Percentiles rank a stretch among this genome's conserved stretches.
Conservation (phyloP, 1,284 basidiomycete genomes). For the Lentinus polychrous region DNA sequence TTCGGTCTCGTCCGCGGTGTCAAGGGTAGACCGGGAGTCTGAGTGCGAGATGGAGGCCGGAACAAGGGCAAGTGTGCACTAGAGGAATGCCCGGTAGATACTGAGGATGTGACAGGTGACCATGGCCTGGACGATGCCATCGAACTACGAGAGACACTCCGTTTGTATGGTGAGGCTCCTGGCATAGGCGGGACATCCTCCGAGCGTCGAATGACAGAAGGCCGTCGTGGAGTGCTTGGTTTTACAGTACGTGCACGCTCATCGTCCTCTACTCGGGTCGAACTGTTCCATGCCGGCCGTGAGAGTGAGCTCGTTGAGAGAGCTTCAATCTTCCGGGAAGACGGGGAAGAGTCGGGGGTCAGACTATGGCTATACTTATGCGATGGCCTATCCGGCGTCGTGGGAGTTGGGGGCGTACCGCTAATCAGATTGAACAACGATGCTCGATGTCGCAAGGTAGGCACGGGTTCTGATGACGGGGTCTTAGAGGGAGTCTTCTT, state of each 20-base stretch:
- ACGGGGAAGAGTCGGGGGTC: conserved; percentile 60
- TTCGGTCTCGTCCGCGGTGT: conserved; percentile 34
- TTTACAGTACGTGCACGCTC: conserved; percentile 42
- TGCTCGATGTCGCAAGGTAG: conserved; percentile 45
- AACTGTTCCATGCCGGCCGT: conserved; percentile 64
- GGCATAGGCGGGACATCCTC: conserved; percentile 43
- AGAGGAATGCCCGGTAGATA: conserved; percentile 62
- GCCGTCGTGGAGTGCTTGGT: conserved; percentile 39
- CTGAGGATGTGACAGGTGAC: conserved; percentile 69
- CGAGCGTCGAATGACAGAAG: conserved; percentile 32
- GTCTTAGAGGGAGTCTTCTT: conserved; percentile 34
- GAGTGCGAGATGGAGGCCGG: conserved; percentile 29
- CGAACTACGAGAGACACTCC: conserved; percentile 66
- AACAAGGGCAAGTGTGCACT: conserved; percentile 26
- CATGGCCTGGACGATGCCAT: conserved; percentile 74
- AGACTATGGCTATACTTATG: conserved; percentile 68
- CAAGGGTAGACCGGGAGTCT: conserved; percentile 22
- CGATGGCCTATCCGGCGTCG: conserved; percentile 47
- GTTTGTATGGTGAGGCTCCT: conserved; percentile 35
- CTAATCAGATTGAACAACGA: conserved; percentile 50
- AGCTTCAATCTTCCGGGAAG: conserved; percentile 24
- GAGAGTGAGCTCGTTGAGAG: conserved; percentile 26
- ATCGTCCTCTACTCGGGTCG: conserved; percentile 59
- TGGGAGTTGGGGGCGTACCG: conserved; percentile 33
- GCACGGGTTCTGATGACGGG: conserved; percentile 50